Evolutionary conservation across 768 basidiomycete species (phyloP), one percentile per base, ranked within the genome.

Genomic region (Macrocybe gigantea): DNA sequence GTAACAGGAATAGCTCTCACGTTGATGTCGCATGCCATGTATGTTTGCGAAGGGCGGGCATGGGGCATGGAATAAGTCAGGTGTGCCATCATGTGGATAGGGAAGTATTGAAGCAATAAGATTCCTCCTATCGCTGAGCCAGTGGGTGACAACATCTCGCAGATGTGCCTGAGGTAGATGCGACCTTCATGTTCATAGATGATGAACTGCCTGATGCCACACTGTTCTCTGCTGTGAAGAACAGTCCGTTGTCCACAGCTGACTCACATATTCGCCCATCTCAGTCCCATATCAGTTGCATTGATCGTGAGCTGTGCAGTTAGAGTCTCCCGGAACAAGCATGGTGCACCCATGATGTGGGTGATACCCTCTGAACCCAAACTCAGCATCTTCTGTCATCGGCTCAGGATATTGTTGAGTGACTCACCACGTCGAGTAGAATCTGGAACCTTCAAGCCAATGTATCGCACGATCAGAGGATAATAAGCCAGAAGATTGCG

Each of bases 321-420:
- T 41, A 6, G 13, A 7, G 39, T 41, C 39, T 13, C 13, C 13
- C 9, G 35, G 39, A 7, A 41, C 13, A 7, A 22, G 39, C 39
- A 41, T 14, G 39, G 13, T 41, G 39, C 39, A 13, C 15, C 34
- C 12, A 32, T 10, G 10, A 22, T 50, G 5, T 39, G 43, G 31
- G 22, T 10, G 41, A 7, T 48, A 40, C 3, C 48, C 12, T 9
- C 13, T 8, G 43, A 53, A 49, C 1, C 22, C 29, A 13, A 14
- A 32, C 22, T 31, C 29, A n/a, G 33, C n/a, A n/a, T n/a, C n/a
- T n/a, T n/a, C n/a, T n/a, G n/a, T n/a, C n/a, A n/a, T n/a, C n/a
- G n/a, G n/a, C n/a, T 51, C 49, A 29, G 33, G 41, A 43, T 46
- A 44, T 11, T 15, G 9, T 10, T 41, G 44, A 10, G 46, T n/a